Percentiles rank a stretch among this genome's conserved stretches.
These are phyloP conservation scores for Cyberlindnera sargentensis DNA, from an alignment of 805 yeast species.

Conservation along the genomic window DNA sequence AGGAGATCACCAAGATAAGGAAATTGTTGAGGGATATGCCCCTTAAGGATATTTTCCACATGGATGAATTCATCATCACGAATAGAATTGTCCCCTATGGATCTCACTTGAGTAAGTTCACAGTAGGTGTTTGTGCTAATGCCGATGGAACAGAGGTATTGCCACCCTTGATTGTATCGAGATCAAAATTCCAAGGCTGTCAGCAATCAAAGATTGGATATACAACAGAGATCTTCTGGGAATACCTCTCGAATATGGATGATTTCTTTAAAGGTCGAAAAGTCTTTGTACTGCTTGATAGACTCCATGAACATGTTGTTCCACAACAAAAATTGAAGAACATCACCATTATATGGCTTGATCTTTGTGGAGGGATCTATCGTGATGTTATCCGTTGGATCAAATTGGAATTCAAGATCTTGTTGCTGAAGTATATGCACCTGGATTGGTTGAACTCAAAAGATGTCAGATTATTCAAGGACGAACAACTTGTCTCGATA, in stretches of 20 bases:
- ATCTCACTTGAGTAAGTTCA: slow-evolving; percentile 5
- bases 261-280: slow-evolving; percentile 12
- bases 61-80: slow-evolving; percentile 29
- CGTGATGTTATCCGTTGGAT: slow-evolving; percentile 5
- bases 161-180: slow-evolving; percentile 13
- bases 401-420: slow-evolving; percentile 10
- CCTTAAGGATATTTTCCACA: slow-evolving; percentile 26
- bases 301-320: slow-evolving; percentile 29
- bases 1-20: slow-evolving; percentile 18
- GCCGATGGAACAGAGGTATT: slow-evolving; percentile 15
- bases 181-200: slow-evolving; percentile 6
- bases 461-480: background rate
- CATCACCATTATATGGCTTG: slow-evolving; percentile 26
- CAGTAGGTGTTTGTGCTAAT: slow-evolving; percentile 17
- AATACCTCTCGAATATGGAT: slow-evolving; percentile 13
- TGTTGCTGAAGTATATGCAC: slow-evolving; percentile 5
- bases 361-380: slow-evolving; percentile 2
- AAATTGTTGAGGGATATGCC: slow-evolving; percentile 11
- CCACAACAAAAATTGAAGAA: slow-evolving; percentile 25
- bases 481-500: slow-evolving; percentile 2
- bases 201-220: slow-evolving; percentile 13
- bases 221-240: slow-evolving; percentile 20
- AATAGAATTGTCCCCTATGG: slow-evolving; percentile 17
- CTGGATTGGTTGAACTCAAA: slow-evolving; percentile 6
- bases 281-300: slow-evolving; percentile 27